Percentiles rank a stretch among this genome's conserved stretches.
Evolutionary conservation across 768 basidiomycete species (phyloP).

Genomic region (Pulveroboletus sp.): DNA sequence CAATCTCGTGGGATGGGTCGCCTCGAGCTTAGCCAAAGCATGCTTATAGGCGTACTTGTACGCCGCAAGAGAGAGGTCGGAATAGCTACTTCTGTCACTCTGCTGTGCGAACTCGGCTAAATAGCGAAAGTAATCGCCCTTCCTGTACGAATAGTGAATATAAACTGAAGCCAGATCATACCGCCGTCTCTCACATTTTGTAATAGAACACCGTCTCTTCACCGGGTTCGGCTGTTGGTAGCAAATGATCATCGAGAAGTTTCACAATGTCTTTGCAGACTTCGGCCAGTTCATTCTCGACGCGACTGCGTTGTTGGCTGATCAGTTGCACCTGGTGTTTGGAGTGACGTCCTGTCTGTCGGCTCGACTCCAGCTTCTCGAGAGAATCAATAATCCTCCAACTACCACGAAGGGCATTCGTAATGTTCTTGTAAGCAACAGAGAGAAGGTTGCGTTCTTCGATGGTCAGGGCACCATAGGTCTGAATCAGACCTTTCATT

Average conservation of each 20-base stretch:
- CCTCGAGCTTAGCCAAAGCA: conserved; percentile 67
- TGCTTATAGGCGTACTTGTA: conserved; percentile 88
- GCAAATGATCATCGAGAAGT: conserved; percentile 59
- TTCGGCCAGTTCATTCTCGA: conserved; percentile 73
- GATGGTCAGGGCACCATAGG: conserved; percentile 66
- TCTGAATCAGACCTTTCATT: conserved; percentile 71
- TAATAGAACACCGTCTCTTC: conserved; percentile 89
- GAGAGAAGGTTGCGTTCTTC: conserved; percentile 90
- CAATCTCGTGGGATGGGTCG: conserved; percentile 82
- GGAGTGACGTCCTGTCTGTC: conserved; percentile 26
- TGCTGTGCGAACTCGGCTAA: conserved; percentile 81
- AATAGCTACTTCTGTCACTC: conserved; percentile 64
- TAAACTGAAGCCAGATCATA: background rate
- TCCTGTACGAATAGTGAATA: conserved; percentile 42
- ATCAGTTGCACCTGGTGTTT: conserved; percentile 59
- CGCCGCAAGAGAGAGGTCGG: conserved; percentile 74
- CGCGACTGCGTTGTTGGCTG: conserved; percentile 67
- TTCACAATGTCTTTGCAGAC: conserved; percentile 79
- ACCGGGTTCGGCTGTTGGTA: conserved; percentile 63
- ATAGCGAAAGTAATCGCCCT: conserved; percentile 90
- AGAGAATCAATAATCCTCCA: conserved; percentile 81
- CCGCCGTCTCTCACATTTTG: conserved; percentile 63
- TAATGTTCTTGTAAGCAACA: conserved; percentile 89
- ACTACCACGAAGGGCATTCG: conserved; percentile 76
- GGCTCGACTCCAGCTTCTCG: conserved; percentile 55